Evolutionary conservation across 2,329 filamentous ascomycete species (phyloP).

Genomic region (Colletotrichum tabaci): DNA sequence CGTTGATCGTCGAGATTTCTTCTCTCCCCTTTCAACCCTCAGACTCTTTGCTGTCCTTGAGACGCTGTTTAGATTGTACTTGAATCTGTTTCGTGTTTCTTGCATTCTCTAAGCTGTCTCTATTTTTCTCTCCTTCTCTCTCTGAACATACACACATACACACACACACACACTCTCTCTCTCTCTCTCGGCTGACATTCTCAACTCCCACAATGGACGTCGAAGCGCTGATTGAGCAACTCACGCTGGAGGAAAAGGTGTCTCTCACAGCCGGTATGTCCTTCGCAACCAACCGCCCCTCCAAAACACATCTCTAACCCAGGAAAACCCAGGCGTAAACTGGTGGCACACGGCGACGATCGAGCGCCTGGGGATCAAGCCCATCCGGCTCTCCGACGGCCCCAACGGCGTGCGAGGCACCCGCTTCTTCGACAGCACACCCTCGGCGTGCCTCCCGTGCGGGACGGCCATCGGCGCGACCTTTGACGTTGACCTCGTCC

Average conservation of each 20-base stretch:
- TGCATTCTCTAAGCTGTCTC: too few relatives aligned
- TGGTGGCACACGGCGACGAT: conserved; percentile 45
- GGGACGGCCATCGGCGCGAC: conserved; percentile 71
- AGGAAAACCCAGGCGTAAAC: conserved; percentile 28
- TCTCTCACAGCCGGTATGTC: conserved; percentile 40
- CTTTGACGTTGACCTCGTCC: conserved; percentile 68
- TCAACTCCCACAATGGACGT: conserved; percentile 29
- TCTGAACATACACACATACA: too few relatives aligned
- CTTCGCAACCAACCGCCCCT: accelerated
- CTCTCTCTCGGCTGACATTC: background rate
- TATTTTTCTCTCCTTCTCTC: too few relatives aligned
- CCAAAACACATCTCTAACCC: too few relatives aligned
- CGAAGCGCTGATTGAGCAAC: conserved; percentile 39
- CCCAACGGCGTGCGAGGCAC: conserved; percentile 68
- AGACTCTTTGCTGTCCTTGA: background rate
- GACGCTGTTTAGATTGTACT: background rate
- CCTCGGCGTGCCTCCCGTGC: conserved; percentile 72
- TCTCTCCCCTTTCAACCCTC: background rate
- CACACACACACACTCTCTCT: background rate
- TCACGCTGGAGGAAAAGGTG: conserved; percentile 42
- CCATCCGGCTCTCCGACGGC: conserved; percentile 44
- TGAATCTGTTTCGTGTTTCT: too few relatives aligned
- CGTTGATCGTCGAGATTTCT: background rate
- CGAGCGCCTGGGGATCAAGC: conserved; percentile 33
- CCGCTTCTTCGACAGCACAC: conserved; percentile 76